These are phyloP conservation scores for Xylariaceae sp. DNA, from an alignment of 2,329 filamentous ascomycete genomes.

Conservation along the genomic window DNA sequence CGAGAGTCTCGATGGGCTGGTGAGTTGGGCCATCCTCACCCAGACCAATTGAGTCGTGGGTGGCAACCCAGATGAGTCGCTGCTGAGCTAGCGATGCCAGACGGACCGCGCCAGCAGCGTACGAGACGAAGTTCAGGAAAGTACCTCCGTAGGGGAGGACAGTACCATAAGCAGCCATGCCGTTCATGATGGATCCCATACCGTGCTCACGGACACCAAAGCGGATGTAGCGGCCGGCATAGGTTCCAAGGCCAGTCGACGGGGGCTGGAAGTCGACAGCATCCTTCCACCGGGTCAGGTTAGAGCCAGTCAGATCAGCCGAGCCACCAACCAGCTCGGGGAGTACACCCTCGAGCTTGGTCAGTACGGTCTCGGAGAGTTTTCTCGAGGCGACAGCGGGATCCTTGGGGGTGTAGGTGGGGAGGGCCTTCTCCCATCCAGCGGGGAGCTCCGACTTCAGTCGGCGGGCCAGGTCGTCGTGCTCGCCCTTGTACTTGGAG, in stretches of 20 bases:
- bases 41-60: slow-evolving; percentile 97
- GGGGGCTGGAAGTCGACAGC: slow-evolving; percentile 97
- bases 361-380: slow-evolving; percentile 87
- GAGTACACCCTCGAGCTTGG: slow-evolving; percentile 73
- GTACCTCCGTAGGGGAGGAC: slow-evolving; percentile 90
- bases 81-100: slow-evolving; percentile 86
- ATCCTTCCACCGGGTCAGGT: slow-evolving; percentile 97
- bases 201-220: slow-evolving; percentile 89
- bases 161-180: slow-evolving; percentile 90
- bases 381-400: slow-evolving; percentile 85
- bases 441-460: slow-evolving; percentile 78
- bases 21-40: slow-evolving; percentile 98
- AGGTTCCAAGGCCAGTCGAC: slow-evolving; percentile 76
- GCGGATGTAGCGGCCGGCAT: slow-evolving; percentile 83
- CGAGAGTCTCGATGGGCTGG: slow-evolving; percentile 96
- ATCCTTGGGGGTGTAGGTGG: slow-evolving; percentile 82
- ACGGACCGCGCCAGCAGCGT: slow-evolving; percentile 90
- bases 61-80: slow-evolving; percentile 91
- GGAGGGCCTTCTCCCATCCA: slow-evolving; percentile 92
- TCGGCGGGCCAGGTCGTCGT: slow-evolving; percentile 74
- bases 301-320: slow-evolving; percentile 95
- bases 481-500: slow-evolving; percentile 67
- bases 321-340: slow-evolving; percentile 94
- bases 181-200: slow-evolving; percentile 92
- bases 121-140: slow-evolving; percentile 99